Percentiles rank a stretch among this genome's conserved stretches.
phyloP scores from a whole-genome alignment of 2,329 filamentous ascomycete genomes.

The Fusarium dimerum region DNA sequence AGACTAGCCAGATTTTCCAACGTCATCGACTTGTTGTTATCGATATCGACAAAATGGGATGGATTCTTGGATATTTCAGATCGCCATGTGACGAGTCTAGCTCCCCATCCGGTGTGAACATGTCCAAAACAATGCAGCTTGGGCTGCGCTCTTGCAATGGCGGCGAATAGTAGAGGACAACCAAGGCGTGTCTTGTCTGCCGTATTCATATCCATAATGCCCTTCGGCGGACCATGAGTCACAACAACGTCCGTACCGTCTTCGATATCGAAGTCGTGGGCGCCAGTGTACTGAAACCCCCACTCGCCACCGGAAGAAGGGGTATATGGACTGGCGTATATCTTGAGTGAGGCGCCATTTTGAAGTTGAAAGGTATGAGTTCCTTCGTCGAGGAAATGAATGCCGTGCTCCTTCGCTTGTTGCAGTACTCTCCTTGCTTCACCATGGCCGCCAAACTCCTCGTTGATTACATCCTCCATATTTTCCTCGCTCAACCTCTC shows the following conservation, averaged over 20 bases:
- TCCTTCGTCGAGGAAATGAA: conserved; percentile 46
- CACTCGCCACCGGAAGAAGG: conserved; percentile 38
- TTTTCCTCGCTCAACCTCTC: conserved; percentile 5
- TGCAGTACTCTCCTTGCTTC: conserved; percentile 33
- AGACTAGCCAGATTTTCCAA: conserved; percentile 37
- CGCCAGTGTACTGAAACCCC: conserved; percentile 46
- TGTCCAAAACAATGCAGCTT: conserved; percentile 41
- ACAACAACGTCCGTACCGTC: conserved; percentile 33
- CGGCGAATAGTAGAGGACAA: conserved; percentile 33
- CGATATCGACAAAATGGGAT: conserved; percentile 49
- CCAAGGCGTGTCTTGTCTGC: conserved; percentile 28
- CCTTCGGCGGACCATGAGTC: conserved; percentile 39
- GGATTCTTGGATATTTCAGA: conserved; percentile 25
- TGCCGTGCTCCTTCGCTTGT: conserved; percentile 28
- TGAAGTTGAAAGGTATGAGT: conserved; percentile 38
- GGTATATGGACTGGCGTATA: conserved; percentile 50
- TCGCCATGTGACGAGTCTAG: conserved; percentile 51
- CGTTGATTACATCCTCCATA: conserved; percentile 7
- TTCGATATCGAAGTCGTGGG: conserved; percentile 30
- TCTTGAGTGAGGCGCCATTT: conserved; percentile 42
- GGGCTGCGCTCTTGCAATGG: conserved; percentile 31
- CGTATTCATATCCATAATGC: conserved; percentile 42
- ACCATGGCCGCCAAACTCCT: conserved; percentile 40
- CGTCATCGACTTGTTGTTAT: conserved; percentile 43
- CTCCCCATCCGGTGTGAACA: conserved; percentile 36